Base-by-base conservation (phyloP, 1,284 basidiomycete genomes). In the Cutaneotrichosporon cutaneum region DNA sequence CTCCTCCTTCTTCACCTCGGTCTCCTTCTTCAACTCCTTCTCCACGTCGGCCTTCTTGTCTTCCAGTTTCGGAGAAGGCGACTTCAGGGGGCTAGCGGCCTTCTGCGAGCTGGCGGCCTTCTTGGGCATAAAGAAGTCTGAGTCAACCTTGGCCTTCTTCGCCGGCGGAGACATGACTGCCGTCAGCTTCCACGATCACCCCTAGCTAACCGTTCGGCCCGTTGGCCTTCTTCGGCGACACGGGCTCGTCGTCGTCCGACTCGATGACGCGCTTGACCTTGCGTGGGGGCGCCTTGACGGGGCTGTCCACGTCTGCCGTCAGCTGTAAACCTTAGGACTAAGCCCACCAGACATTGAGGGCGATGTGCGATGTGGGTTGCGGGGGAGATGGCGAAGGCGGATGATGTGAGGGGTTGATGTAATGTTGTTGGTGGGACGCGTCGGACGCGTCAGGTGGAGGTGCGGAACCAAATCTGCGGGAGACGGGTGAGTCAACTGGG, bases 201-300 rank as follows among this genome's bases (percentile, higher is more conserved):
- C 4, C 0, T 3, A 51, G 11, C 61, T 58, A 54, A 63, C 62
- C 54, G 48, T 64, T 63, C 22, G 45, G 33, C 24, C 50, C 55
- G 16, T 55, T 50, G 39, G 63, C 52, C 33, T 52, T 61, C n/a
- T 47, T 14, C 18, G 48, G 35, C 13, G 48, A 44, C 45, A 53
- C 63, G 33, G 80, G 81, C 27, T 77, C 81, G 61, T 88, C 88
- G 30, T 88, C 85, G 61, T 90, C 88, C 0, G 88, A 89, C 47
- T 85, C 82, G 5, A 88, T 71, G 39, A 89, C 80, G 54, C 85
- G 83, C 64, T 87, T 81, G 72, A 83, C 85, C 79, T 89, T 88
- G 8, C 75, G 61, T 51, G 54, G 50, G 14, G 59, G 53, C 10
- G 48, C 48, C 60, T 68, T 74, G 30, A 70, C 48, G 8, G 70